Base-by-base conservation (phyloP, 1,284 basidiomycete genomes). In the Vanrija humicola region DNA sequence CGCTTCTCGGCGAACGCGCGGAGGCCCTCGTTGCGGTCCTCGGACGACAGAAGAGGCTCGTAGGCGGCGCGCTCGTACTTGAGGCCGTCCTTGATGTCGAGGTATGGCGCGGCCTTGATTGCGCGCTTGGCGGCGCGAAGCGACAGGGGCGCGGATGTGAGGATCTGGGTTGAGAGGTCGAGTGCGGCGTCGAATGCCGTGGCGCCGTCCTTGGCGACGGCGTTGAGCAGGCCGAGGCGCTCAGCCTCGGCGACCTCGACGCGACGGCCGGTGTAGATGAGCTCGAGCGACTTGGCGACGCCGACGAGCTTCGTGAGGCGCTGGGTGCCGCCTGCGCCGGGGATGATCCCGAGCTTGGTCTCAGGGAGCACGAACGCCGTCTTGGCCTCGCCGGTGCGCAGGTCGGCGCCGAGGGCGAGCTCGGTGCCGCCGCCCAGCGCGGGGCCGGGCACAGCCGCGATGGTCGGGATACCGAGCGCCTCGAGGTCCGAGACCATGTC, bases 301-400 rank as follows among this genome's bases (percentile, higher is more conserved):
- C 94, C 93, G 10, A 97, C 77, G 19, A 96, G 76, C 43, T 90
- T 84, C 2, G 90, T 86, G 18, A 89, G 82, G 38, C 94, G 82
- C 68, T 94, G 91, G 1, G 93, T 97, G 1, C 92, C 92, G 3
- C 92, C 91, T n/a, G 90, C 92, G 47, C 93, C 93, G 14, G 93
- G 93, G 54, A 97, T 96, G 62, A 97, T 96, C 6, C 91, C 93
- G 19, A 95, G 81, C 52, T 85, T 83, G 3, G 85, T 86, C 75
- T 94, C 90, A 3, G 90, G 89, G 14, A 94, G 77, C 3, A 89
- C 88, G 47, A 94, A 59, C 18, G 42, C 46, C 10, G 61, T 86
- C 74, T 88, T 63, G 70, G 55, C 67, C 89, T 89, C 87, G 54
- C 88, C 91, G 18, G 94, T 86, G 16, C 93, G 82, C 62, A 97